Conservation (phyloP, 2,329 filamentous ascomycete genomes). For the Phialophora chinensis region DNA sequence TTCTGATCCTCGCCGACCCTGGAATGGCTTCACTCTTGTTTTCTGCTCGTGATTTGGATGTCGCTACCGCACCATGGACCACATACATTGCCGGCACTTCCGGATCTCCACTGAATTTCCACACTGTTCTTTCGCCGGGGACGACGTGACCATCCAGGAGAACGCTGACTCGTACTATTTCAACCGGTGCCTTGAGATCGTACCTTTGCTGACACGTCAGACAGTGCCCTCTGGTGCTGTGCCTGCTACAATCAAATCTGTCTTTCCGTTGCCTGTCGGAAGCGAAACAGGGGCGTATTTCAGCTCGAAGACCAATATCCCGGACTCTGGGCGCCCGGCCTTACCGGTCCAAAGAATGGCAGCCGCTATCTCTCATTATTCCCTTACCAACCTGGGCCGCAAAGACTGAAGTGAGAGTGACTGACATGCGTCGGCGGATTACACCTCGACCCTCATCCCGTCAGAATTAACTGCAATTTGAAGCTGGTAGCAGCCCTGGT, state of each 20-base stretch:
- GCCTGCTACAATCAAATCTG: neutral
- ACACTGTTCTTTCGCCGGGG: neutral
- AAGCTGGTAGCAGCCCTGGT: neutral
- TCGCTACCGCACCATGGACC: neutral
- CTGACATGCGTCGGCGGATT: neutral
- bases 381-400: neutral
- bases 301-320: neutral
- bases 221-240: neutral
- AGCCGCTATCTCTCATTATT: neutral
- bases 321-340: neutral
- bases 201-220: neutral
- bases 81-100: neutral
- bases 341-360: neutral
- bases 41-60: conserved; percentile 1
- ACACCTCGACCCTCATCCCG: neutral
- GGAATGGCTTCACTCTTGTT: conserved; percentile 6
- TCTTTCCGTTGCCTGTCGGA: neutral
- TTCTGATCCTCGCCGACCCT: neutral
- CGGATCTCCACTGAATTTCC: neutral
- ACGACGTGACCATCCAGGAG: neutral
- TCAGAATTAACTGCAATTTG: neutral
- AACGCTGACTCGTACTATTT: neutral
- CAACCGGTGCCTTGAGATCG: neutral
- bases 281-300: neutral
- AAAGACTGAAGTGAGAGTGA: neutral